Conservation (phyloP, 2,329 filamentous ascomycete species). For the Monilinia fructigena region DNA sequence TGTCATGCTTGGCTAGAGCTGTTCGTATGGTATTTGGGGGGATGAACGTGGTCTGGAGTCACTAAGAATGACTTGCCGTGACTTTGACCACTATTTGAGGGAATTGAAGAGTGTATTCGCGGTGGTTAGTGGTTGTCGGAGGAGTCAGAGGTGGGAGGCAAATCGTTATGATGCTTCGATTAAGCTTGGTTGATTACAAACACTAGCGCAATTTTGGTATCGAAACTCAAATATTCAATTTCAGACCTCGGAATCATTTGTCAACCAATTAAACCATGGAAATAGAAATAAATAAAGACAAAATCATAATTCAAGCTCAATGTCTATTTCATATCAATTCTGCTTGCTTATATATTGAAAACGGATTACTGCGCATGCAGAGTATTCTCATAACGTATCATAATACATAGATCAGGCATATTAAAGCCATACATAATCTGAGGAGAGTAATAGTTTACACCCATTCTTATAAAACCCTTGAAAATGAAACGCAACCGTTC, state of each 20-base stretch:
- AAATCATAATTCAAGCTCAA: background rate
- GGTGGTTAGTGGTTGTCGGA: conserved; percentile 16
- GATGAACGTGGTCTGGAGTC: conserved; percentile 26
- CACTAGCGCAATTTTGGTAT: conserved; percentile 20
- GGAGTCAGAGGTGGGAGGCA: conserved; percentile 22
- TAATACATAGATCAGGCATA: conserved; percentile 14
- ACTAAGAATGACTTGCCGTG: conserved; percentile 29
- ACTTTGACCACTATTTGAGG: conserved; percentile 31
- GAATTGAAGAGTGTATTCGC: conserved; percentile 13
- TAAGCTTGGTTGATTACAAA: conserved; percentile 19
- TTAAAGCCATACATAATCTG: conserved; percentile 8
- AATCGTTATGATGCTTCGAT: conserved; percentile 23
- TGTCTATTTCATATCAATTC: background rate
- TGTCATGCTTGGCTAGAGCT: conserved; percentile 55
- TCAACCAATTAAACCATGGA: background rate
- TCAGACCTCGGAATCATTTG: background rate
- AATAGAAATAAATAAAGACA: background rate
- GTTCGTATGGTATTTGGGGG: conserved; percentile 1
- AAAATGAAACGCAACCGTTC: background rate
- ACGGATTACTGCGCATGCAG: background rate
- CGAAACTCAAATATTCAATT: conserved; percentile 6
- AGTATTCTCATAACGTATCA: background rate
- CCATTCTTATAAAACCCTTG: background rate
- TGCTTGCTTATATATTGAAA: background rate
- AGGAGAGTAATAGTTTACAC: conserved; percentile 16